Evolutionary conservation across 2,329 filamentous ascomycete species (phyloP), one percentile per base, ranked within the genome.

Genomic region (Claviceps digitariae): DNA sequence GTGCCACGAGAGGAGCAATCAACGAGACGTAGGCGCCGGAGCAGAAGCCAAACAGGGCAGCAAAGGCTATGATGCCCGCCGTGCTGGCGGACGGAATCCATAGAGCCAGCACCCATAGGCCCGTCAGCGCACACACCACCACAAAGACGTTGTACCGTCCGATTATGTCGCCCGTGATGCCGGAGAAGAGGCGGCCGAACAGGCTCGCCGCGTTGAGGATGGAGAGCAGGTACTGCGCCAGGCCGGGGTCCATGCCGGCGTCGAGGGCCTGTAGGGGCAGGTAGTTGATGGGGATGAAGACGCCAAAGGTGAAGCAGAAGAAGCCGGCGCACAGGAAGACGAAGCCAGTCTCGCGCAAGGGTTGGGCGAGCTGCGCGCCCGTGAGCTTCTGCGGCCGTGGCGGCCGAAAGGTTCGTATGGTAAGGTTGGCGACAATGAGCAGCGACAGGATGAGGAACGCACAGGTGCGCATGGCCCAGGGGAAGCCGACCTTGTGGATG

Each of bases 81-180:
- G 55, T 31, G 66, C 67, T 36, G 17, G 48, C 41, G 12, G 48
- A 43, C 8, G 52, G 52, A 38, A 54, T 47, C 44, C 49, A 51
- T 8, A 54, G 25, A 9, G 44, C 44, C 20, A 54, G 48, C 17
- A 47, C 48, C 52, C 52, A 51, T 15, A 51, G 29, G 1, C 44
- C 48, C 34, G 48, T 51, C 41, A 54, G 25, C 21, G 48, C 48
- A 34, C 49, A 51, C 72, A 73, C 72, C 10, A 74, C 59, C 23
- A 76, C 69, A 48, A 72, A 71, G 29, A 68, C 61, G 56, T 73
- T 73, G 62, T 66, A 72, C 7, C 63, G 62, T 12, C 71, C 71
- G 7, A 69, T 51, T 44, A 52, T 59, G 59, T 73, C 71, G 3
- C 65, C 65, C 10, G 66, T 45, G 31, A 67, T 48, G 3, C 67